Evolutionary conservation across 345 rosid species (phyloP), one percentile per base, ranked within the genome.

Genomic region (Hibiscus tridactylites): DNA sequence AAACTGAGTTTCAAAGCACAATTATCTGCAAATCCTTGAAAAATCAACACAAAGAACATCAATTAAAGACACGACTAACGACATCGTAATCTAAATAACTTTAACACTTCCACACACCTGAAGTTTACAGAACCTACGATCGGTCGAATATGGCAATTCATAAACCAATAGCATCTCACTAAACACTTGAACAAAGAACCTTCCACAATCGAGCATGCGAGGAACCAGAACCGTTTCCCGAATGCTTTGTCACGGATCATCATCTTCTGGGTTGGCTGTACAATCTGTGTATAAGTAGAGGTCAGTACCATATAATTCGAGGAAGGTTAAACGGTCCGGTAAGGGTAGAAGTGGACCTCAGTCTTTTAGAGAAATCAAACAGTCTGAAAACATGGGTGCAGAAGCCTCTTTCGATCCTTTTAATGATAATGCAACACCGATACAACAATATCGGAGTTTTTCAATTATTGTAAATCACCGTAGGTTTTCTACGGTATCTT

Each of bases 261-360:
- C 80, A 63, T 47, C 76, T 44, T 53, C 77, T 56, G 65, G 59
- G 62, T 44, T 31, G 74, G 69, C 79, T 68, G 69, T 61, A 64
- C 74, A 53, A 75, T 78, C 88, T 81, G 86, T 73, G 42, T 75
- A 75, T 35, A 21, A 15, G n/a, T 9, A 29, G 2, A 4, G 17
- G 21, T 74, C 46, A 74, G 50, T 65, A 56, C 11, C 56, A 24
- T 58, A 6, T 37, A 33, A 15, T 24, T 28, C 53, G 19, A 46
- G n/a, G 19, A 39, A 31, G 16, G 35, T 69, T 21, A 58, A 76
- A 64, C 28, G 26, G 21, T 47, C 28, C n/a, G 4, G 33, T 54
- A 29, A 37, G 3, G 13, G 9, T 12, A 54, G 33, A 24, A 16
- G 46, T 1, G 10, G n/a, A n/a, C 31, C 68, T 19, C 16, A 11